Evolutionary conservation across 176 grass and related monocot species (phyloP), one percentile per base, ranked within the genome.

Genomic region (Olyra latifolia): DNA sequence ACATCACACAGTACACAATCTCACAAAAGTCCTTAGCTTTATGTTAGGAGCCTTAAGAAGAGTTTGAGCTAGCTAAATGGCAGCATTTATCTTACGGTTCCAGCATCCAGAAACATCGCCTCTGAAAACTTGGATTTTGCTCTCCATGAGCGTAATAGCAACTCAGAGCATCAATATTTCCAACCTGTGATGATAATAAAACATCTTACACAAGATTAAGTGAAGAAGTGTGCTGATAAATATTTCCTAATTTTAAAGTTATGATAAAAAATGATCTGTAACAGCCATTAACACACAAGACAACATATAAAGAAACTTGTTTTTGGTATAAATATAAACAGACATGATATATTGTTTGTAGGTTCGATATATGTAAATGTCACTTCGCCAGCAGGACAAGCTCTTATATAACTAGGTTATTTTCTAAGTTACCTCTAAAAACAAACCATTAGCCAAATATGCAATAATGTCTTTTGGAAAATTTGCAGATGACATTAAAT

Each of bases 71-170:
- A 85, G 80, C 11, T 69, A 10, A 80, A 83, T 29, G 56, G 27
- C 3, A 70, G 75, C 39, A 30, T 40, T 81, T 59, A 77, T 84
- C 88, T 95, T 96, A 99, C 97, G 84, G 82, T 86, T 95, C 87
- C 75, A 99, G 69, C 81, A 99, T 99, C 93, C 97, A 99, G 85
- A 80, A 99, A 80, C 88, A 95, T 62, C 93, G 81, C 71, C 97
- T 95, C 68, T 99, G 97, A 68, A 99, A 95, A 88, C 82, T 80
- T 63, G 90, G 93, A 87, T 99, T 91, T 88, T 88, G 82, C 58
- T 99, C 97, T 43, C 90, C 97, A 60, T 99, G 97, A 48, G 97
- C 97, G 59, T 95, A 99, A 79, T 95, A 99, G 79, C 96, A 99
- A 88, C 89, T 99, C 41, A 99, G 80, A 83, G 90, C 84, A 66